phyloP scores from a whole-genome alignment of 768 basidiomycete species.

The Boletus sensibilis region DNA sequence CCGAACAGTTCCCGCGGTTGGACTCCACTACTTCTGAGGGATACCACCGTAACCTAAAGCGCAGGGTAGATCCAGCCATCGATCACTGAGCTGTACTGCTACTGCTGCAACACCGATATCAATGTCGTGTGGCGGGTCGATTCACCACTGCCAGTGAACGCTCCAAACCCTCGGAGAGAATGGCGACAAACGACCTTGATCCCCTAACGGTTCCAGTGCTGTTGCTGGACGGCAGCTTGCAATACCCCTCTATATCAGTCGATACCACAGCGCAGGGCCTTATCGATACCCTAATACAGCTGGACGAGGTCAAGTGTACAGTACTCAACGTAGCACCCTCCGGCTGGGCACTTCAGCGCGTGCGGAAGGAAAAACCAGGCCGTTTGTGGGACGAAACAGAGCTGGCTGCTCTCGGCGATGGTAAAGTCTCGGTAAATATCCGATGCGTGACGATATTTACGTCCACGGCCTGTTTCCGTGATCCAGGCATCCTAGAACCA shows the following conservation, averaged over 20 bases:
- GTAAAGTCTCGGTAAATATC: constrained; percentile 36
- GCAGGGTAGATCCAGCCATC: neutral
- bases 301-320: constrained; percentile 51
- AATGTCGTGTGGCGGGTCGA: neutral
- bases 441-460: constrained; percentile 9
- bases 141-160: neutral
- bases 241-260: constrained; percentile 57
- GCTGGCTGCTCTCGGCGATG: constrained; percentile 61
- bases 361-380: constrained; percentile 58
- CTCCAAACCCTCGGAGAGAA: neutral
- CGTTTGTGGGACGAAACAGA: constrained; percentile 72
- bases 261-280: constrained; percentile 61
- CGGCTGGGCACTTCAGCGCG: constrained; percentile 69
- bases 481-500: constrained; percentile 49
- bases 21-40: neutral
- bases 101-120: neutral
- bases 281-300: constrained; percentile 46
- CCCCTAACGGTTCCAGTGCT: constrained; percentile 57
- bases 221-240: constrained; percentile 55
- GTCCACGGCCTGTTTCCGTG: neutral
- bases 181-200: constrained; percentile 32
- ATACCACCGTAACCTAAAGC: neutral
- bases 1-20: constrained; percentile 1
- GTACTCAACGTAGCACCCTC: constrained; percentile 54
- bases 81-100: neutral